phyloP scores from a whole-genome alignment of 1,284 basidiomycete genomes.

The Papiliotrema terrestris region DNA sequence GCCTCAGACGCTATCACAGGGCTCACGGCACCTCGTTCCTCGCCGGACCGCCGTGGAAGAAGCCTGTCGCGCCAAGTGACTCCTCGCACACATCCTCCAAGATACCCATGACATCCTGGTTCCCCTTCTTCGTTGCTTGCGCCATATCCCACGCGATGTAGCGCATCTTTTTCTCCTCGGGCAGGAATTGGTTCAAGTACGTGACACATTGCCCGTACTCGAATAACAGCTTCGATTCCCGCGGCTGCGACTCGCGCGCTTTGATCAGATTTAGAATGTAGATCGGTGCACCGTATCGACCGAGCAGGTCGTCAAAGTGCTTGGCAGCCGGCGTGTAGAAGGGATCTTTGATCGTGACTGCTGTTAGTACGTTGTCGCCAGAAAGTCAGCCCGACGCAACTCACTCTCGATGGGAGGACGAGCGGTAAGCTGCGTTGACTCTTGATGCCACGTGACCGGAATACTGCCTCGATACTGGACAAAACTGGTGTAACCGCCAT shows the following conservation, averaged over 20 bases:
- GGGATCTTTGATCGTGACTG: constrained; percentile 91
- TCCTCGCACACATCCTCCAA: constrained; percentile 95
- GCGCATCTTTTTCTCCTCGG: constrained; percentile 76
- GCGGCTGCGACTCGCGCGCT: constrained; percentile 62
- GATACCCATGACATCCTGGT: constrained; percentile 92
- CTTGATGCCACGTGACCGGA: constrained; percentile 94
- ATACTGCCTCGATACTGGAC: constrained; percentile 97
- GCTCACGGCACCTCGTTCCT: constrained; percentile 34
- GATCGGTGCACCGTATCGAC: constrained; percentile 84
- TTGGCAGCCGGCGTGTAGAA: constrained; percentile 89
- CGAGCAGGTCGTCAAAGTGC: constrained; percentile 91
- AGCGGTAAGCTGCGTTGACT: constrained; percentile 74
- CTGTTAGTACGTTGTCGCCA: neutral
- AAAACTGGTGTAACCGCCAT: constrained; percentile 83
- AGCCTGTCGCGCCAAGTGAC: constrained; percentile 82
- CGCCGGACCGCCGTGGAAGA: constrained; percentile 70
- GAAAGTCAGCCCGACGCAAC: neutral
- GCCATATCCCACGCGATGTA: constrained; percentile 98
- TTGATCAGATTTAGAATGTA: constrained; percentile 97
- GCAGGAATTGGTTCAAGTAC: constrained; percentile 95
- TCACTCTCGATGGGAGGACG: constrained; percentile 2
- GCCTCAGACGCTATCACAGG: neutral
- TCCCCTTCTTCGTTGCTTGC: constrained; percentile 78
- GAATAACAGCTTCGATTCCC: constrained; percentile 88
- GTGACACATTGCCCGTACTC: constrained; percentile 90